Evolutionary conservation across 345 rosid species (phyloP), one percentile per base, ranked within the genome.

Genomic region (Psidium friedrichsthalianum): DNA sequence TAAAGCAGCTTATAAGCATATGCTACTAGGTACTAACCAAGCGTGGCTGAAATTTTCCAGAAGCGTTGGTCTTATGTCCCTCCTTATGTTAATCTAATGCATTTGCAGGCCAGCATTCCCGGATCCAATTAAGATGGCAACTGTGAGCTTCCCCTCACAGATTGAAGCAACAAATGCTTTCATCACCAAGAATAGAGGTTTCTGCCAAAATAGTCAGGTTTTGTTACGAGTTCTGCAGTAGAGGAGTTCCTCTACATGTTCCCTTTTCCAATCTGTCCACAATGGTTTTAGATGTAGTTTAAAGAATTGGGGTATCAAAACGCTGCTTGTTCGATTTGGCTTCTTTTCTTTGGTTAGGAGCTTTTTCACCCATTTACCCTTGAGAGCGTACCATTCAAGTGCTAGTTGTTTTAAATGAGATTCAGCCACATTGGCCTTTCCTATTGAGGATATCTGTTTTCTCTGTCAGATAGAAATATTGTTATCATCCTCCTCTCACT

Each of bases 201-300:
- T 93, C 88, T 92, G 93, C 89, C 95, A 92, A 87, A 95, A 94
- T 85, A 87, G 83, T 88, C 95, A 89, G 88, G 88, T 96, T 74
- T 81, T 83, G 2, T 83, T 95, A 87, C 95, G 93, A 90, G 94
- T 95, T 87, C 96, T 96, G 52, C 93, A 94, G 86, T 96, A 88
- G 86, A 49, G 36, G 56, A 57, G 51, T n/a, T 87, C 82, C 49
- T 87, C 4, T 27, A 10, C 44, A 20, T 32, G 76, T 15, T 74
- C 22, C 83, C 13, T 69, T 18, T 69, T 69, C 80, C 80, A 0
- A 69, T 69, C 80, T 42, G 42, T 69, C 24, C 44, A 69, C 78
- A 69, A 18, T 69, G 78, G 78, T 69, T 8, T 69, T 32, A 69
- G 25, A 69, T 36, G 8, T 36, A 69, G 80, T 69, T 24, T 69